phyloP scores from a whole-genome alignment of 2,329 filamentous ascomycete genomes.

The Sarocladiaceae sp. region DNA sequence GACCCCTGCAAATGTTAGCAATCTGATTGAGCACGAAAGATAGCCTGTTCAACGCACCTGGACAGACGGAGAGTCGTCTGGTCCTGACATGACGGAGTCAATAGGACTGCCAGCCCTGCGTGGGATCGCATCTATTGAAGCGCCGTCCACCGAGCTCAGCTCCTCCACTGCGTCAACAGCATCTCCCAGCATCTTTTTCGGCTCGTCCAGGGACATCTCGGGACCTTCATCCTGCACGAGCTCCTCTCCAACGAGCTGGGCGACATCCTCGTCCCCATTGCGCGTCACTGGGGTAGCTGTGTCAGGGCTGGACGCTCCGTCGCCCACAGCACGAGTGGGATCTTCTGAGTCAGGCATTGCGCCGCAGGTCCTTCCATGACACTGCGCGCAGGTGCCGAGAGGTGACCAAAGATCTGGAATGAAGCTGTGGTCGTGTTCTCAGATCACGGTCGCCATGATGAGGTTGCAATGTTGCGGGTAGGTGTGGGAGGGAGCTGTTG shows the following conservation, averaged over 20 bases:
- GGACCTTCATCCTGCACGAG: constrained; percentile 1
- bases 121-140: constrained; percentile 41
- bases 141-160: constrained; percentile 44
- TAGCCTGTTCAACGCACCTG: constrained; percentile 48
- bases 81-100: constrained; percentile 63
- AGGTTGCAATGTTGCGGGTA: constrained; percentile 15
- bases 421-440: neutral
- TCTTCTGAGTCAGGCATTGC: constrained; percentile 45
- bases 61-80: constrained; percentile 78
- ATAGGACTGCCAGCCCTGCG: constrained; percentile 59
- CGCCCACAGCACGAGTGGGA: constrained; percentile 27
- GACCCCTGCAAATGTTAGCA: constrained; percentile 45
- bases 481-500: constrained; percentile 17
- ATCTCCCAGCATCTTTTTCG: neutral
- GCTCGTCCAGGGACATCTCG: constrained; percentile 1
- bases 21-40: constrained; percentile 14
- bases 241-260: constrained; percentile 10
- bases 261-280: constrained; percentile 12
- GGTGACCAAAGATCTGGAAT: neutral
- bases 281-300: constrained; percentile 12
- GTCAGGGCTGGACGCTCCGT: neutral
- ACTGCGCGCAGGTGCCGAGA: constrained; percentile 10
- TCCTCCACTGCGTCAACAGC: constrained; percentile 39
- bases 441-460: constrained; percentile 5
- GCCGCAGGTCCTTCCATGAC: constrained; percentile 32